phyloP scores from a whole-genome alignment of 2,329 filamentous ascomycete species.

The Talaromyces sp. region DNA sequence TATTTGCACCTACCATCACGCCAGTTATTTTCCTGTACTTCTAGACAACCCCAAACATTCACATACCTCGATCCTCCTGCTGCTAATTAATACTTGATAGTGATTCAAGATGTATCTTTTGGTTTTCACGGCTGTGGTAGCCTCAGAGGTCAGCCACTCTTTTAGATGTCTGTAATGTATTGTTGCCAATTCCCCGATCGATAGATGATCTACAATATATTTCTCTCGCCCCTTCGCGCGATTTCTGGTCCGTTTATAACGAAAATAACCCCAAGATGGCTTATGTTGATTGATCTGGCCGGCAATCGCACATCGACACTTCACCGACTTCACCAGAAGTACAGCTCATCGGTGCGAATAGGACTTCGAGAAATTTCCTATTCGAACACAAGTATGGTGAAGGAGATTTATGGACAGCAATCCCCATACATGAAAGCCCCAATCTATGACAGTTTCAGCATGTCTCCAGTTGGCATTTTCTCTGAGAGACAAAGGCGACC shows the following conservation, averaged over 20 bases:
- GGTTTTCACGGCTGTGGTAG: no score
- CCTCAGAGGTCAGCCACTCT: no score
- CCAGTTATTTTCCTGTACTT: no score
- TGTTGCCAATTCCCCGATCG: no score
- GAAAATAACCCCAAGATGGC: not conserved
- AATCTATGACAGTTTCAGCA: not conserved
- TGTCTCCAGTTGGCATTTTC: not conserved
- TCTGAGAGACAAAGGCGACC: not conserved
- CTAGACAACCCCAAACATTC: no score
- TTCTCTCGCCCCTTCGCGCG: not conserved
- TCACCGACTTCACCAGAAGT: not conserved
- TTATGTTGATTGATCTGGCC: not conserved
- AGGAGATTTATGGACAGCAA: not conserved
- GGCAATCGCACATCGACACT: not conserved
- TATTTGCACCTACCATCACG: no score
- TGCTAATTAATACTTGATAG: no score
- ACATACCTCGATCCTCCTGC: no score
- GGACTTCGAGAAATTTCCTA: not conserved
- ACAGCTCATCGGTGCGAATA: not conserved
- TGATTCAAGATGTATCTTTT: no score
- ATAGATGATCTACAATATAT: not conserved
- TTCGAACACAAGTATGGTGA: not conserved
- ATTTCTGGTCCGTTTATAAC: not conserved
- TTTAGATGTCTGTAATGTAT: no score
- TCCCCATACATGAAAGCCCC: not conserved